Conservation (phyloP, 352 stramenopile species). For the Phytophthora hibernalis region DNA sequence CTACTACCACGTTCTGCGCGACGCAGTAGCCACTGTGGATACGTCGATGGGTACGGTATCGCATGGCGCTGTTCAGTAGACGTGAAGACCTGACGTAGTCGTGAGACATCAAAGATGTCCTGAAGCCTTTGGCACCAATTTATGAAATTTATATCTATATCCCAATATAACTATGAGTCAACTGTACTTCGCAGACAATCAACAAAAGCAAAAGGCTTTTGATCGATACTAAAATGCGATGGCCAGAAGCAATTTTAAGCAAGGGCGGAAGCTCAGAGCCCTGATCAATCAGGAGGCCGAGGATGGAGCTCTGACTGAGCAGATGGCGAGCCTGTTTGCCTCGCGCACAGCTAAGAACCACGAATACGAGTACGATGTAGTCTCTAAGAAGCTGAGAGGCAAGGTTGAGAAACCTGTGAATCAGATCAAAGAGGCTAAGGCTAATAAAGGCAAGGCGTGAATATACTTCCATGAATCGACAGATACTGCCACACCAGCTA, state of each 20-base stretch:
- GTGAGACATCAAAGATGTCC: no score
- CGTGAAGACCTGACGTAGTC: no score
- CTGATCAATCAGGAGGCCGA: slow-evolving; percentile 17
- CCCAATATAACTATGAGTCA: no score
- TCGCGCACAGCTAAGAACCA: background rate
- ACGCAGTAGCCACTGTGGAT: slow-evolving; percentile 34
- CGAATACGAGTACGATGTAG: slow-evolving; percentile 10
- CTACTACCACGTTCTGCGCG: slow-evolving; percentile 31
- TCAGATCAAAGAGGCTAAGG: no score
- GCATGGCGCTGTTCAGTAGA: slow-evolving; percentile 29
- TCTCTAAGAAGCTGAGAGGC: no score
- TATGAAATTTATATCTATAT: no score
- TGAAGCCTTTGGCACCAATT: no score
- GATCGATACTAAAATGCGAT: slow-evolving; percentile 36
- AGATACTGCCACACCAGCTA: no score
- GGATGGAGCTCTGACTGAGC: slow-evolving; percentile 20
- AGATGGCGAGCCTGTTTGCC: no score
- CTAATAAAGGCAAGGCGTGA: no score
- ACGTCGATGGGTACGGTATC: slow-evolving; percentile 33
- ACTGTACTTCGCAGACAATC: slow-evolving; percentile 29
- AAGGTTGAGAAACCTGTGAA: no score
- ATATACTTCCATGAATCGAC: no score
- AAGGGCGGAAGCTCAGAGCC: slow-evolving; percentile 21
- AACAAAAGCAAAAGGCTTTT: slow-evolving; percentile 34
- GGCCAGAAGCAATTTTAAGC: slow-evolving; percentile 26